These are phyloP conservation scores for Neostapfia colusana DNA, from an alignment of 176 grass and related monocot species.

Conservation along the genomic window DNA sequence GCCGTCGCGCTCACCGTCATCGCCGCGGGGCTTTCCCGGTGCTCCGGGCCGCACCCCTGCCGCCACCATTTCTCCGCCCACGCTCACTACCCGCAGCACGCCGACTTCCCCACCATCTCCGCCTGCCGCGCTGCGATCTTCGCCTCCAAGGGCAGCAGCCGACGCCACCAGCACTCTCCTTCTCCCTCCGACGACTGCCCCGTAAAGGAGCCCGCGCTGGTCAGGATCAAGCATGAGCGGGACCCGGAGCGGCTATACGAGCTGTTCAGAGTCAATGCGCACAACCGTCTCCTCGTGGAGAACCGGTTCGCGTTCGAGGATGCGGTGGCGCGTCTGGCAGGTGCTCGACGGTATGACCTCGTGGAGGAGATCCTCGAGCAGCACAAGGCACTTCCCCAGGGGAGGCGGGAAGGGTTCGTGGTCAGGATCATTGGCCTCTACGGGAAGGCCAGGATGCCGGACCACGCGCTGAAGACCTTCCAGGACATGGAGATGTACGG, in stretches of 20 bases:
- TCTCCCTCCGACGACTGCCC: neutral
- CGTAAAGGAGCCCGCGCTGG: neutral
- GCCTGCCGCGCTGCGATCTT: slow-evolving; percentile 59
- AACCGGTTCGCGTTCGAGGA: slow-evolving; percentile 85
- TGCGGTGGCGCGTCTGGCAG: slow-evolving; percentile 63
- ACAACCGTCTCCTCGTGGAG: slow-evolving; percentile 73
- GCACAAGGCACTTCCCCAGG: slow-evolving; percentile 81
- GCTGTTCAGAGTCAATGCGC: slow-evolving; percentile 71
- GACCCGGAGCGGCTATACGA: slow-evolving; percentile 80
- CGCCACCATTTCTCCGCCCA: slow-evolving; percentile 50
- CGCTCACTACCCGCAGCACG: slow-evolving; percentile 29
- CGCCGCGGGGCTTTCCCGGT: slow-evolving; percentile 64
- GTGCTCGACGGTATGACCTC: slow-evolving; percentile 74
- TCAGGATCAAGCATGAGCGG: slow-evolving; percentile 71
- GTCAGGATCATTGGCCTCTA: slow-evolving; percentile 76
- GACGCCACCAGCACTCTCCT: slow-evolving; percentile 4
- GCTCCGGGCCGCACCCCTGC: slow-evolving; percentile 38
- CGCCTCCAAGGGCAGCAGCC: slow-evolving; percentile 3
- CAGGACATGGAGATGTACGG: slow-evolving; percentile 65
- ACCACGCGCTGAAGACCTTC: slow-evolving; percentile 69
- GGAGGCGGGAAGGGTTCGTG: slow-evolving; percentile 76
- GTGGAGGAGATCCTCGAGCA: slow-evolving; percentile 88
- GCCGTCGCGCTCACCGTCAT: slow-evolving; percentile 79
- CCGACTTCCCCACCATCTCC: slow-evolving; percentile 70
- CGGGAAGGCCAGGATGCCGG: slow-evolving; percentile 67